Evolutionary conservation across 257 asterid genomes (phyloP).

Genomic region (Capsicum pubescens): DNA sequence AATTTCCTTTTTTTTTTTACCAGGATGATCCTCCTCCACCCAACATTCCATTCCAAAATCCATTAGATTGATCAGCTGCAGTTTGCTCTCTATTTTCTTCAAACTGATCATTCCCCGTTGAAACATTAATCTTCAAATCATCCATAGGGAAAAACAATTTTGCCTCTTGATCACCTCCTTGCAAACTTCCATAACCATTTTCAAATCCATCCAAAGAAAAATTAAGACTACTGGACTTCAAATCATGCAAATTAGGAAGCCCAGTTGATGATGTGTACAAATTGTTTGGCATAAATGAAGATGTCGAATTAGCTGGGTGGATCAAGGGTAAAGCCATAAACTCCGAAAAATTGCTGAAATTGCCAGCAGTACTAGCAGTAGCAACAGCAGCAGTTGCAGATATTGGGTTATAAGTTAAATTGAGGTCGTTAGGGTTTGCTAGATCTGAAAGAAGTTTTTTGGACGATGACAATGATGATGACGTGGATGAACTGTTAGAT

Average conservation of each 20-base stretch:
- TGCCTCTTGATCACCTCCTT: constrained; percentile 39
- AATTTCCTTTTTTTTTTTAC: constrained; percentile 32
- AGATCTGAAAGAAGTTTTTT: constrained; percentile 36
- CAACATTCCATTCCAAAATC: constrained; percentile 77
- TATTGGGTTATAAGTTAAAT: constrained; percentile 34
- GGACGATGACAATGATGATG: constrained; percentile 46
- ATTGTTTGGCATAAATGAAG: constrained; percentile 46
- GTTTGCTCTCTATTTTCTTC: constrained; percentile 48
- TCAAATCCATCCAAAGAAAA: constrained; percentile 59
- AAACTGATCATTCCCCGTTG: constrained; percentile 27
- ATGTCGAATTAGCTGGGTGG: constrained; percentile 37
- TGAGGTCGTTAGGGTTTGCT: constrained; percentile 59
- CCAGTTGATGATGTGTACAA: constrained; percentile 38
- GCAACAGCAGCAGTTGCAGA: not conserved
- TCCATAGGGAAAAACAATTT: constrained; percentile 59
- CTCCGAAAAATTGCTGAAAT: constrained; percentile 32
- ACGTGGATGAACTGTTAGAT: constrained; percentile 31
- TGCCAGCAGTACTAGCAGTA: not conserved
- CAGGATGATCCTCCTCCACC: constrained; percentile 59
- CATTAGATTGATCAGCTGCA: constrained; percentile 44
- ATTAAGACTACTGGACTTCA: constrained; percentile 50
- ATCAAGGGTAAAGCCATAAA: constrained; percentile 39
- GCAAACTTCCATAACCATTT: constrained; percentile 41
- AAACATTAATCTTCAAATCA: constrained; percentile 53
- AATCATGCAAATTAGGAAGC: constrained; percentile 41